phyloP scores from a whole-genome alignment of 1,284 basidiomycete genomes.

The Sanghuangporus weigelae region DNA sequence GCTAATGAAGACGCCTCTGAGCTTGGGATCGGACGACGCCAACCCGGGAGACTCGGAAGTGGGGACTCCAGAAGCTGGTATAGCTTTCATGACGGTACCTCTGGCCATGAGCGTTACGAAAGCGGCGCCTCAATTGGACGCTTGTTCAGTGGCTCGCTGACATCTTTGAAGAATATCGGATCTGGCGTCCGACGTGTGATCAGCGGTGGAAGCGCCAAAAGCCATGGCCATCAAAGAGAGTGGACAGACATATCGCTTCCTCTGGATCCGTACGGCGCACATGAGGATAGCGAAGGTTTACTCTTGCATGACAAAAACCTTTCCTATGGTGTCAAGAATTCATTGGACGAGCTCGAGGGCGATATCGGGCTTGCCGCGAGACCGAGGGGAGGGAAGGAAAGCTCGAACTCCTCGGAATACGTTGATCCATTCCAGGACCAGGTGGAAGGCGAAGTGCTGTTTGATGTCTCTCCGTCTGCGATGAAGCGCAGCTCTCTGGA shows the following conservation, averaged over 20 bases:
- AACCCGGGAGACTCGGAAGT: conserved; percentile 22
- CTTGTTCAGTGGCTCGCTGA: conserved; percentile 27
- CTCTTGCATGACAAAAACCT: conserved; percentile 21
- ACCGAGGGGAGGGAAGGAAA: conserved; percentile 32
- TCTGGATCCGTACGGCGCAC: conserved; percentile 27
- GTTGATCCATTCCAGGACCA: conserved; percentile 54
- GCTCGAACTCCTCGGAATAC: conserved; percentile 36
- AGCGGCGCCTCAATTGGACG: conserved; percentile 30
- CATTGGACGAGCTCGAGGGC: conserved; percentile 26
- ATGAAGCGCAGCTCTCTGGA: background rate
- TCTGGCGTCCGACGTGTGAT: conserved; percentile 32
- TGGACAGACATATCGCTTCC: conserved; percentile 25
- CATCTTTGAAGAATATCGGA: conserved; percentile 51
- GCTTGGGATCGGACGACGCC: conserved; percentile 31
- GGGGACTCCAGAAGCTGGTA: conserved; percentile 25
- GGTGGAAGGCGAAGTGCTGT: conserved; percentile 29
- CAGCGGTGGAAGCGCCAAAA: conserved; percentile 25
- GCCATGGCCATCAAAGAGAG: conserved; percentile 39
- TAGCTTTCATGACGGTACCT: conserved; percentile 1
- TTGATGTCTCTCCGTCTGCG: conserved; percentile 25
- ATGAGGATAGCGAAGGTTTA: conserved; percentile 13
- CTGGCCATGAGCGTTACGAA: conserved; percentile 28
- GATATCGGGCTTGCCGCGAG: conserved; percentile 18
- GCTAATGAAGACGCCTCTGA: conserved; percentile 66
- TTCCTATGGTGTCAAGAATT: conserved; percentile 18